Conservation (phyloP, 2,329 filamentous ascomycete genomes). For the Coleophoma crateriformis region DNA sequence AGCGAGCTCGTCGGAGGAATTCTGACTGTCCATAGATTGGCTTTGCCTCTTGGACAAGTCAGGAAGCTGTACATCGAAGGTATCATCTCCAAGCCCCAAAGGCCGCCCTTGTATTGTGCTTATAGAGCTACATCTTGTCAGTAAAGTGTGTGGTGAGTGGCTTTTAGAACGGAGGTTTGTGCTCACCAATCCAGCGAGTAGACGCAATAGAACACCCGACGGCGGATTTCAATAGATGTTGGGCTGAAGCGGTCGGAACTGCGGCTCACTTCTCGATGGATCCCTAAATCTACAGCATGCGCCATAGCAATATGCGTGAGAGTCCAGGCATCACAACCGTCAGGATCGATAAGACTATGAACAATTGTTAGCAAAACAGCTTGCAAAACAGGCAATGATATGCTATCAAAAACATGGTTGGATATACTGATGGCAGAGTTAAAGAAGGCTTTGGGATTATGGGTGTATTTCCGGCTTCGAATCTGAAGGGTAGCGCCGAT, state of each 20-base stretch:
- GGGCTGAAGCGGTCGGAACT: constrained; percentile 4
- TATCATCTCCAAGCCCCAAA: constrained; percentile 31
- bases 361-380: constrained; percentile 24
- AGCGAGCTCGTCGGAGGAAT: constrained; percentile 2
- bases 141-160: too few relatives aligned
- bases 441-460: constrained; percentile 28
- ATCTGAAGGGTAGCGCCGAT: constrained; percentile 29
- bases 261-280: constrained; percentile 29
- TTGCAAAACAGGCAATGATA: constrained; percentile 28
- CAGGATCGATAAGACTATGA: constrained; percentile 28
- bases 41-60: not conserved
- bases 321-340: constrained; percentile 31
- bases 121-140: constrained; percentile 30
- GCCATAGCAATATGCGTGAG: constrained; percentile 30
- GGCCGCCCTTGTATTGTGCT: constrained; percentile 32
- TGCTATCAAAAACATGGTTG: constrained; percentile 27
- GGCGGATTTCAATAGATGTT: constrained; percentile 9
- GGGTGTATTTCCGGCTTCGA: constrained; percentile 27
- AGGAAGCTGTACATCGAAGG: constrained; percentile 27
- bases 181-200: constrained; percentile 30
- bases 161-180: too few relatives aligned
- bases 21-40: constrained; percentile 3
- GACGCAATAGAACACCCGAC: constrained; percentile 26
- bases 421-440: constrained; percentile 25
- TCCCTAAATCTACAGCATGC: constrained; percentile 31